These are phyloP conservation scores for Camelina laxa DNA, from an alignment of 345 rosid species.

Conservation along the genomic window DNA sequence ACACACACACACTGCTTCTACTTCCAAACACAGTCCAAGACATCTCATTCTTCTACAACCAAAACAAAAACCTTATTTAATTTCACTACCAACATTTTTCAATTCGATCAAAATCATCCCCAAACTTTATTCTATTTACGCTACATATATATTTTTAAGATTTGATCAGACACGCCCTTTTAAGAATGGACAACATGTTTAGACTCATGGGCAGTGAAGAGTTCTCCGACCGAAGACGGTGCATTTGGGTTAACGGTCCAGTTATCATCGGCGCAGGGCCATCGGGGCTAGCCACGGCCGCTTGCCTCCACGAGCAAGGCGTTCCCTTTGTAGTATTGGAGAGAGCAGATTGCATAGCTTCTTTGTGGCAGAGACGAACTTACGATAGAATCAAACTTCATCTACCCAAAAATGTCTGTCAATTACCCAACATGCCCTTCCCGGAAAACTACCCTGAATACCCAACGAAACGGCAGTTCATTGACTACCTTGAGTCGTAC, in stretches of 20 bases:
- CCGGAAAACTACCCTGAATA: conserved; percentile 78
- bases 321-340: conserved; percentile 78
- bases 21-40: conserved; percentile 40
- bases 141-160: background rate
- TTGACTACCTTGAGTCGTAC: conserved; percentile 73
- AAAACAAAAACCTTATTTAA: background rate
- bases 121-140: background rate
- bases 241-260: conserved; percentile 74
- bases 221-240: conserved; percentile 45
- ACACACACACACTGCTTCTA: conserved; percentile 21
- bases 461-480: conserved; percentile 74
- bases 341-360: conserved; percentile 82
- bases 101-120: conserved; percentile 2
- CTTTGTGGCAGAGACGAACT: conserved; percentile 78
- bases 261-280: conserved; percentile 86
- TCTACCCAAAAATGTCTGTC: conserved; percentile 77
- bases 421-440: conserved; percentile 81
- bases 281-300: conserved; percentile 80
- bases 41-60: conserved; percentile 24
- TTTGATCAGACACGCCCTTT: conserved; percentile 8
- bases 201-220: conserved; percentile 53
- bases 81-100: background rate
- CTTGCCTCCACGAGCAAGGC: conserved; percentile 70
- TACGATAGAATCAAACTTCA: conserved; percentile 84
- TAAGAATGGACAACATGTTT: conserved; percentile 56